phyloP scores from a whole-genome alignment of 352 stramenopile species.

The Globisporangium acanthophoron region DNA sequence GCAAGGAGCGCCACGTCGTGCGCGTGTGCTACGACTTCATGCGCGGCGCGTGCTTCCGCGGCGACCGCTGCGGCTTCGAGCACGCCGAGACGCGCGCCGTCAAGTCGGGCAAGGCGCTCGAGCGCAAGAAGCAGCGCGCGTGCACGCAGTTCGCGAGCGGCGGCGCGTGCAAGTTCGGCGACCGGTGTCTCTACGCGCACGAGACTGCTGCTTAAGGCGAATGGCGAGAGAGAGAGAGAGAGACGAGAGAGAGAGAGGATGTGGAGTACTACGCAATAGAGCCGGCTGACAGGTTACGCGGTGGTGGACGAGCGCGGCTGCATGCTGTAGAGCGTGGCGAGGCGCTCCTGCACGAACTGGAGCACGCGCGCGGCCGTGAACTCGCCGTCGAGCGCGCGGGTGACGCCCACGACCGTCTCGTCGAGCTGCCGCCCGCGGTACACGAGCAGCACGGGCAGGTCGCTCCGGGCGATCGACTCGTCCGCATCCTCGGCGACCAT shows the following conservation, averaged over 20 bases:
- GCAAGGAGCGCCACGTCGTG: conserved; percentile 59
- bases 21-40: conserved; percentile 84
- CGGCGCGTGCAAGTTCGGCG: conserved; percentile 61
- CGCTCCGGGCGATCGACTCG: conserved; percentile 46
- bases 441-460: conserved; percentile 66
- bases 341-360: conserved; percentile 26
- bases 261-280: conserved; percentile 7
- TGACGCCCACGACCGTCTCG: conserved; percentile 61
- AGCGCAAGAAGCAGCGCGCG: conserved; percentile 44
- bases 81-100: conserved; percentile 71
- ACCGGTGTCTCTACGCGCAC: conserved; percentile 73
- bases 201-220: not conserved
- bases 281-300: not conserved
- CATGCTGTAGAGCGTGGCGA: conserved; percentile 19
- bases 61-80: conserved; percentile 66
- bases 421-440: conserved; percentile 45
- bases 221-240: conserved; percentile 1
- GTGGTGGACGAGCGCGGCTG: too few species aligned
- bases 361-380: conserved; percentile 54
- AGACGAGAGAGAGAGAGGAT: conserved; percentile 1
- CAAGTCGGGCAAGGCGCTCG: conserved; percentile 36
- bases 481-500: conserved; percentile 66
- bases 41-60: conserved; percentile 57
- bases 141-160: conserved; percentile 46
- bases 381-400: conserved; percentile 45